These are phyloP conservation scores for Populus tremula DNA, from an alignment of 345 rosid genomes.

Conservation along the genomic window DNA sequence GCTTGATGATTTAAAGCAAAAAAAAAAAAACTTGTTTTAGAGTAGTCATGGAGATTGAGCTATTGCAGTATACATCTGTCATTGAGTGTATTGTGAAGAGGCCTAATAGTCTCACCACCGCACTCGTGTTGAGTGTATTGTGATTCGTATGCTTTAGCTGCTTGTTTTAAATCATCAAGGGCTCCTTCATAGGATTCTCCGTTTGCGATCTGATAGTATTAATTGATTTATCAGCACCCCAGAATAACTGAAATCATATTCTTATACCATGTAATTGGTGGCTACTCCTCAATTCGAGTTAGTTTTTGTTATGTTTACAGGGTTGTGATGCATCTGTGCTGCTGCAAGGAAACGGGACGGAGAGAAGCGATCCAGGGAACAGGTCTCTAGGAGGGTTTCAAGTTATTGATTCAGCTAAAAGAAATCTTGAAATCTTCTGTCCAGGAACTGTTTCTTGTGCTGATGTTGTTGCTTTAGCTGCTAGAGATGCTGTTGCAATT, in stretches of 20 bases:
- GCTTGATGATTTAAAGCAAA: neutral
- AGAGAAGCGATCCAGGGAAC: conserved; percentile 75
- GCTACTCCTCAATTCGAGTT: neutral
- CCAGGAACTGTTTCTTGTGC: conserved; percentile 71
- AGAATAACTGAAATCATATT: neutral
- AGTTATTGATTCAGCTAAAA: conserved; percentile 63
- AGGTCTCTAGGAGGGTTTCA: conserved; percentile 69
- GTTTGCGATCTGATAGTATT: neutral
- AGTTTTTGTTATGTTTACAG: conserved; percentile 25
- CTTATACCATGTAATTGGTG: neutral
- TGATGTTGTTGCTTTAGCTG: conserved; percentile 68
- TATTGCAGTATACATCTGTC: neutral
- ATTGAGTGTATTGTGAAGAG: no score
- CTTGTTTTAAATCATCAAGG: neutral
- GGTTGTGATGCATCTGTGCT: conserved; percentile 93
- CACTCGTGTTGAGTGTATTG: no score
- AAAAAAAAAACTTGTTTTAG: neutral
- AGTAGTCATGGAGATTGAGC: neutral
- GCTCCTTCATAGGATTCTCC: neutral
- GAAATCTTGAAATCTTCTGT: conserved; percentile 63
- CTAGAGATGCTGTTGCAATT: conserved; percentile 70
- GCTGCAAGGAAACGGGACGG: conserved; percentile 75
- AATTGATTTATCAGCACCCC: neutral
- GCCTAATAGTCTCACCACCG: no score
- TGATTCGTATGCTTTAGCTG: no score